Evolutionary conservation across 108 stramenopile species (phyloP).

Genomic region (Pseudonitzschia multiseries): DNA sequence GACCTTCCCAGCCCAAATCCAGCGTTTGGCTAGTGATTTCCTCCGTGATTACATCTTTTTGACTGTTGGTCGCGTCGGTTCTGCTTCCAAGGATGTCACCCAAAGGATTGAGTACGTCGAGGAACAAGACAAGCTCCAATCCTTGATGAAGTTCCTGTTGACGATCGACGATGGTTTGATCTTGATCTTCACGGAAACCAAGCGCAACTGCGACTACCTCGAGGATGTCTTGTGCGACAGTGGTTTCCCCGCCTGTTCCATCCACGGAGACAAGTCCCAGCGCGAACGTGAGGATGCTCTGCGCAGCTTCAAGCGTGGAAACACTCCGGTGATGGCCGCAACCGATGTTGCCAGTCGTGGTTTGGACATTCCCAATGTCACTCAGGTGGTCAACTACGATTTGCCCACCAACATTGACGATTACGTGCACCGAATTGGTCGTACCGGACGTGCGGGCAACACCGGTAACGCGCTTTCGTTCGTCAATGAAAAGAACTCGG

Average conservation of each 20-base stretch:
- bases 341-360: slow-evolving; percentile 98
- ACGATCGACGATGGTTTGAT: slow-evolving; percentile 92
- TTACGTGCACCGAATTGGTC: slow-evolving; percentile 99
- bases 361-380: slow-evolving; percentile 97
- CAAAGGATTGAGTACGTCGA: slow-evolving; percentile 94
- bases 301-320: slow-evolving; percentile 77
- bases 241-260: slow-evolving; percentile 80
- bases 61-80: slow-evolving; percentile 95
- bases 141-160: slow-evolving; percentile 82
- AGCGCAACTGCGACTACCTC: slow-evolving; percentile 93
- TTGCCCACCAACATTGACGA: slow-evolving; percentile 93
- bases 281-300: slow-evolving; percentile 91
- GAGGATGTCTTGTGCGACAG: slow-evolving; percentile 85
- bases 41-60: slow-evolving; percentile 94
- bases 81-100: slow-evolving; percentile 89
- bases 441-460: slow-evolving; percentile 98
- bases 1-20: slow-evolving; percentile 94
- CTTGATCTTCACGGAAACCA: slow-evolving; percentile 97
- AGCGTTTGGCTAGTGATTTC: slow-evolving; percentile 92
- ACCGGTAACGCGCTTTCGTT: slow-evolving; percentile 92
- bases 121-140: slow-evolving; percentile 84
- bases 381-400: slow-evolving; percentile 96
- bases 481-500: slow-evolving; percentile 88
- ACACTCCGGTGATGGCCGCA: slow-evolving; percentile 80
- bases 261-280: slow-evolving; percentile 98